Conservation (phyloP, 768 basidiomycete genomes). For the Rickenella mellea region DNA sequence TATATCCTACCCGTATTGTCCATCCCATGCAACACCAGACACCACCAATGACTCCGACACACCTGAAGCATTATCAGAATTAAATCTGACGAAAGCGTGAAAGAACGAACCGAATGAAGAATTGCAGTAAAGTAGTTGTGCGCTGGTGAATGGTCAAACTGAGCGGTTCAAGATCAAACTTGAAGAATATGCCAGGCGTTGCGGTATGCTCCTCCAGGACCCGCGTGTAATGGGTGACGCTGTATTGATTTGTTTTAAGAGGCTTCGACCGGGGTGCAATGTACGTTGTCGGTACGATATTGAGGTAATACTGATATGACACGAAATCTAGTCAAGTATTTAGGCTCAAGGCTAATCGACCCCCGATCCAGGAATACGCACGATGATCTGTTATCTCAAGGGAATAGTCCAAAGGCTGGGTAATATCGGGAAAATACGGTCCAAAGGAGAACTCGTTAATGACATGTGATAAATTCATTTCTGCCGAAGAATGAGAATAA, state of each 20-base stretch:
- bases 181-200: constrained; percentile 96
- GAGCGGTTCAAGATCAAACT: constrained; percentile 92
- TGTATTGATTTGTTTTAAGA: constrained; percentile 78
- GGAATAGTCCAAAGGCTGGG: constrained; percentile 88
- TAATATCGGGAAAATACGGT: constrained; percentile 90
- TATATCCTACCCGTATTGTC: constrained; percentile 54
- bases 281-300: constrained; percentile 94
- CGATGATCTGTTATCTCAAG: constrained; percentile 65
- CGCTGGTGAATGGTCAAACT: constrained; percentile 79
- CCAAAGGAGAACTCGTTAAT: constrained; percentile 97
- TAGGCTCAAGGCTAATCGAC: constrained; percentile 6
- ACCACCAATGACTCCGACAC: constrained; percentile 89
- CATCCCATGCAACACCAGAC: constrained; percentile 81
- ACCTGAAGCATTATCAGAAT: constrained; percentile 23
- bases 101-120: constrained; percentile 55
- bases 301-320: constrained; percentile 90
- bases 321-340: constrained; percentile 52
- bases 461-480: constrained; percentile 95
- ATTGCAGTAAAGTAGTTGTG: constrained; percentile 71
- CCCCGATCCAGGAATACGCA: constrained; percentile 24
- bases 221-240: constrained; percentile 86
- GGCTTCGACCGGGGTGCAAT: constrained; percentile 60
- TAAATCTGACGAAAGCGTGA: neutral
- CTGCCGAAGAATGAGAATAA: constrained; percentile 26
- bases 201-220: constrained; percentile 65